phyloP scores from a whole-genome alignment of 225 moss, liverwort and hornwort species.

The Straminergon stramineum region DNA sequence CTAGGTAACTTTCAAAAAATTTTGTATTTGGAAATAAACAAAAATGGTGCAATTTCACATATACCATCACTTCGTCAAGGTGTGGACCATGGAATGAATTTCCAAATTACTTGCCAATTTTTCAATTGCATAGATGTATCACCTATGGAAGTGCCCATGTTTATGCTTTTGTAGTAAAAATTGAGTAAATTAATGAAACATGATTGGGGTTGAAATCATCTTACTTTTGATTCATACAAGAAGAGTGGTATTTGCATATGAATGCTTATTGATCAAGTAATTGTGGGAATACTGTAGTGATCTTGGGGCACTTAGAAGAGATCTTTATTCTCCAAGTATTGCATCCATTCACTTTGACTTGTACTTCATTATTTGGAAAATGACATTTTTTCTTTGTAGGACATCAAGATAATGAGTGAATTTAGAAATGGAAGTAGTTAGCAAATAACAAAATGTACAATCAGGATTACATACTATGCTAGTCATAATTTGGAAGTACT shows the following conservation, averaged over 20 bases:
- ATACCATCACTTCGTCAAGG: not conserved
- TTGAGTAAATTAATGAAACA: no score
- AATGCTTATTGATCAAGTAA: not conserved
- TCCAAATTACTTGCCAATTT: not conserved
- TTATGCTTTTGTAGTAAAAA: not conserved
- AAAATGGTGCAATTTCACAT: not conserved
- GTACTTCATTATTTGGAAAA: not conserved
- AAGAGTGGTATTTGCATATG: not conserved
- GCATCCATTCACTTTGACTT: not conserved
- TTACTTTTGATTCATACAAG: not conserved
- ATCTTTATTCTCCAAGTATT: not conserved
- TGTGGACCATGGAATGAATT: not conserved
- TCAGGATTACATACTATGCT: not conserved
- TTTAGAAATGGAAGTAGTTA: not conserved
- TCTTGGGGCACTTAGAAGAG: rapidly evolving
- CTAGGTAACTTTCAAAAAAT: not conserved
- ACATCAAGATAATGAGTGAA: not conserved
- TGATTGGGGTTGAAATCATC: not conserved
- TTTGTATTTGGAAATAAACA: not conserved
- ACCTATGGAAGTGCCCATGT: rapidly evolving
- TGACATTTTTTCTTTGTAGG: not conserved
- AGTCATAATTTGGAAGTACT: not conserved
- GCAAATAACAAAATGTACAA: not conserved
- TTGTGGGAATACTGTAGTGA: no score
- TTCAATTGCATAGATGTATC: not conserved